Base-by-base conservation (phyloP, 306 rosid species). In the Trichosanthes truncata region DNA sequence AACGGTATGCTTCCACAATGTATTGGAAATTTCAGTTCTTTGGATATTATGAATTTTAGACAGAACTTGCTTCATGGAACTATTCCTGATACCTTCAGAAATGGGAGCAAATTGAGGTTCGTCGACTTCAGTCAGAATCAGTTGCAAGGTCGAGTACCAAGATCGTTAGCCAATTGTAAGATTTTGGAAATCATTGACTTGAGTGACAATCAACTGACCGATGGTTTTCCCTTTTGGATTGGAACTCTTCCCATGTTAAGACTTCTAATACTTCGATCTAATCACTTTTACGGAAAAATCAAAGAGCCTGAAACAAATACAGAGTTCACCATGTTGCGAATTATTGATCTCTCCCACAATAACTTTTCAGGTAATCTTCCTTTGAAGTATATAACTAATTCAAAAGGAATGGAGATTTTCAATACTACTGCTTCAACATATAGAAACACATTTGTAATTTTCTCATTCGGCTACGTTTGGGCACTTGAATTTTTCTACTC, bases 181-280 rank as follows among this genome's bases (percentile, higher is more conserved):
- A 12, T 4, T 21, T 75, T 85, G 7, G 79, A 79, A 29, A 35
- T 82, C 4, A 36, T 79, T 13, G 85, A 81, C 40, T n/a, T 84
- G 17, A 74, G 79, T 0, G 18, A 68, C 53, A 84, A 81, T 40
- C 68, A 6, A 1, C 67, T 84, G 25, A 41, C 51, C 1, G 72
- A 78, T 35, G 12, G 17, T 17, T 36, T 84, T 41, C 91, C 91
- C 4, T 86, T 76, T 4, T 87, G 81, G 81, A 17, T 63, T 46
- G 17, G 49, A 61, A 36, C 67, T 61, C 80, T 9, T 84, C 1
- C 66, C 6, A 43, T 23, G n/a, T 25, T 81, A 48, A 80, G 72
- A 75, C 40, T 31, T 61, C 74, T 65, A 5, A 35, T 61, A 25
- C 80, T 83, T 11, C 29, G 78, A 8, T 45, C 79, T 1, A 86